Base-by-base conservation (phyloP, 768 basidiomycete species). In the Coprinellus micaceus region DNA sequence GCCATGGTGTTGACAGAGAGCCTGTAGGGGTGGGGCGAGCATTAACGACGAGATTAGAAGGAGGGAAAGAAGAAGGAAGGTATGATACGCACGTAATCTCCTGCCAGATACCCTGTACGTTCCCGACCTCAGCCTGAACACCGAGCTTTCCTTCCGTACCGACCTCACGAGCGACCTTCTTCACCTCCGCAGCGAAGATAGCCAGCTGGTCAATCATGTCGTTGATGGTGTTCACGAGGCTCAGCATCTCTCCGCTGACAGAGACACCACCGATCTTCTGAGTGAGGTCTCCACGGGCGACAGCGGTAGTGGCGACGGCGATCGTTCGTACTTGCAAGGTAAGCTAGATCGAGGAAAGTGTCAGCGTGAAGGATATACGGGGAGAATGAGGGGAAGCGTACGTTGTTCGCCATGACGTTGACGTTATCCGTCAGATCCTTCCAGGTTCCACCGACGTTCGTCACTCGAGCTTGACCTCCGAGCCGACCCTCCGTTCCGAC, bases 111-210 rank as follows among this genome's bases (percentile, higher is more conserved):
- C 97, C 97, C 67, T 98, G 93, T 5, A 98, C 91, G 56, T 94
- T 92, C 57, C 93, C 94, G 7, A 98, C 92, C 69, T 98, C 93
- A 3, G 97, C 97, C 66, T 97, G 95, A 0, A 96, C 97, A 62
- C 97, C 96, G 4, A 98, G 77, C 72, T 98, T 98, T n/a, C 97
- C 96, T 66, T 98, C 94, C 13, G 96, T 98, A 45, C 96, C 96
- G 66, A 99, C 96, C 70, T 99, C 95, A 30, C 94, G 78, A 1
- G 97, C 97, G 53, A 99, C 96, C 66, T 96, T 91, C 72, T 94
- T 98, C 57, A 98, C 79, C 63, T 83, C 81, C 4, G 76, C 76
- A 6, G 81, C 79, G 60, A 83, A 82, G 48, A 81, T 82, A 24
- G 77, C 78, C 57, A 83, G 67, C 54, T 82, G 80, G 64, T 82